A percentile compares a stretch with the other conserved stretches of the same genome.
phyloP scores from a whole-genome alignment of 2,329 filamentous ascomycete species.

The Pseudogymnoascus sp. region DNA sequence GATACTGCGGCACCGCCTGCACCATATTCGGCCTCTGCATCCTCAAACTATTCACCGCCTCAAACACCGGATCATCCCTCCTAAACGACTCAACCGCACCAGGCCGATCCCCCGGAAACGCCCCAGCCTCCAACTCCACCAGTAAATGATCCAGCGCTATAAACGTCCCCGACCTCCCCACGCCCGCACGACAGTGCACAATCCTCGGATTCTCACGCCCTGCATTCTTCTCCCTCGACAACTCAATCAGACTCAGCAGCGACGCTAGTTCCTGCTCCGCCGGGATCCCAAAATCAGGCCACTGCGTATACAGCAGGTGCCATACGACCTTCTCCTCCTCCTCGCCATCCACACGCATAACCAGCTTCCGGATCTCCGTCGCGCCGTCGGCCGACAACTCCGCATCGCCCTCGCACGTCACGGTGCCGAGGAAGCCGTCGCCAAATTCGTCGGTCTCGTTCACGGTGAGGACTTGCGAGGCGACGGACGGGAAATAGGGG shows the following conservation, averaged over 20 bases:
- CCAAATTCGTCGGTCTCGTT: slow-evolving; percentile 59
- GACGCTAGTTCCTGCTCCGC: slow-evolving; percentile 58
- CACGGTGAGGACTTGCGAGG: slow-evolving; percentile 43
- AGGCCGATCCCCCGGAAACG: slow-evolving; percentile 39
- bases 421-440: slow-evolving; percentile 59
- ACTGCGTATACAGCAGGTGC: slow-evolving; percentile 79
- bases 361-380: slow-evolving; percentile 69
- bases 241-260: slow-evolving; percentile 61
- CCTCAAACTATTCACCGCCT: slow-evolving; percentile 71
- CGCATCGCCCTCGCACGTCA: slow-evolving; percentile 55
- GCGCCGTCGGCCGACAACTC: slow-evolving; percentile 54
- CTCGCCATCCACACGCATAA: slow-evolving; percentile 39
- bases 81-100: slow-evolving; percentile 23
- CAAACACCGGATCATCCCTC: slow-evolving; percentile 60
- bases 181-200: slow-evolving; percentile 82
- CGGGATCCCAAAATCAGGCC: slow-evolving; percentile 87
- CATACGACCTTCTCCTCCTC: slow-evolving; percentile 59
- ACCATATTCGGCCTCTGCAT: slow-evolving; percentile 95
- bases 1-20: slow-evolving; percentile 75
- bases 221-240: slow-evolving; percentile 54
- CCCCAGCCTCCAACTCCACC: slow-evolving; percentile 69
- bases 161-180: slow-evolving; percentile 90
- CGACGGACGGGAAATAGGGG: slow-evolving; percentile 71
- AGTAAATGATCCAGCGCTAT: slow-evolving; percentile 92
- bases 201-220: slow-evolving; percentile 64